Evolutionary conservation across 106 monocot genomes (phyloP).

Genomic region (Dendrobium huoshanense): DNA sequence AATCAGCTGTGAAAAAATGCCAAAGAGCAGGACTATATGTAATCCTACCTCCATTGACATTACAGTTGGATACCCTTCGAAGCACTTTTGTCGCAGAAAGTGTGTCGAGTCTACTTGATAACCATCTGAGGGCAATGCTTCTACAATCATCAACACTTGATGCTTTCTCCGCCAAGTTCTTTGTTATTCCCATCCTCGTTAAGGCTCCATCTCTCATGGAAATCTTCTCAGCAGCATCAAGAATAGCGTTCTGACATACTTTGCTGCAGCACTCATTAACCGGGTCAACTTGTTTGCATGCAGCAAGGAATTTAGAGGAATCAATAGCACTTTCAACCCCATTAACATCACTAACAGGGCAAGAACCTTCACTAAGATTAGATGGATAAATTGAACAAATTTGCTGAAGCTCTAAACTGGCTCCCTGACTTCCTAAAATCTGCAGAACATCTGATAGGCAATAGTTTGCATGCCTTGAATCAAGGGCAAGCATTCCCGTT

Average conservation of each 20-base stretch:
- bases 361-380: conserved; percentile 61
- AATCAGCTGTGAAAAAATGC: neutral
- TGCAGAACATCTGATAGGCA: conserved; percentile 90
- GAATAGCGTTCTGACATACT: conserved; percentile 85
- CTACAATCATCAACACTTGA: conserved; percentile 61
- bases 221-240: conserved; percentile 68
- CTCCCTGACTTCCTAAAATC: conserved; percentile 74
- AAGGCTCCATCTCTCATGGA: conserved; percentile 44
- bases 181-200: conserved; percentile 21
- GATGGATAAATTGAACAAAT: conserved; percentile 65
- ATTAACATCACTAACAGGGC: conserved; percentile 60
- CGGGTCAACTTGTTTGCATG: conserved; percentile 81
- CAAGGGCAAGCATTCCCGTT: conserved; percentile 67
- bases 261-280: conserved; percentile 94
- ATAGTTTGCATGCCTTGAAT: conserved; percentile 63
- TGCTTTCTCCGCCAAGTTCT: conserved; percentile 14
- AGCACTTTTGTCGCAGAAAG: conserved; percentile 66
- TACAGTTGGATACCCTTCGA: conserved; percentile 90
- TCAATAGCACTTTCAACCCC: conserved; percentile 73
- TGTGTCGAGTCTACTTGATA: conserved; percentile 66
- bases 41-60: conserved; percentile 75
- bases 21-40: neutral
- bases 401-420: conserved; percentile 46
- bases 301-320: conserved; percentile 68
- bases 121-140: conserved; percentile 85